A percentile compares a stretch with the other conserved stretches of the same genome.
These are phyloP conservation scores for Lachnellula suecica DNA, from an alignment of 2,329 filamentous ascomycete genomes.

Conservation along the genomic window DNA sequence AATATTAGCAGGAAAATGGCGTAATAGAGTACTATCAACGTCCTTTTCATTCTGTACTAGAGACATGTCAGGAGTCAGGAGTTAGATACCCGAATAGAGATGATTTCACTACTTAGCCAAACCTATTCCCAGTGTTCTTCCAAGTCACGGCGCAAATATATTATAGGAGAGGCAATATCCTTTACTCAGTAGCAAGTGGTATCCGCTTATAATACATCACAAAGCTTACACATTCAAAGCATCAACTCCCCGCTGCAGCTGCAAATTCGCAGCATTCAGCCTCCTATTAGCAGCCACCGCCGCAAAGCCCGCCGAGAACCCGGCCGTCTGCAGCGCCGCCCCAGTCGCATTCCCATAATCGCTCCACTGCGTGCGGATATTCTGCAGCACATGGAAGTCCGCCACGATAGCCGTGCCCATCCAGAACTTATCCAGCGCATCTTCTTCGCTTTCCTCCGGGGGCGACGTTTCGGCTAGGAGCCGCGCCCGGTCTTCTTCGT, in stretches of 20 bases:
- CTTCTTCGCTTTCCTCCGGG: constrained; percentile 17
- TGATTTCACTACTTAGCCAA: too few relatives aligned
- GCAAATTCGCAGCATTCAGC: constrained; percentile 24
- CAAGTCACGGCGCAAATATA: too few relatives aligned
- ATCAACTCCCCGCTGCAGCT: constrained; percentile 26
- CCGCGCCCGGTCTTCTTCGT: constrained; percentile 20
- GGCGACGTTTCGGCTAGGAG: constrained; percentile 24
- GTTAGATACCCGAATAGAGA: too few relatives aligned
- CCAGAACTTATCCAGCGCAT: constrained; percentile 33
- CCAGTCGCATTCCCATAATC: constrained; percentile 29
- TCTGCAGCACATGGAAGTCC: constrained; percentile 33
- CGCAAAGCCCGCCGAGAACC: constrained; percentile 28
- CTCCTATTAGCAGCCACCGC: constrained; percentile 25
- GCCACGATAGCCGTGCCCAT: constrained; percentile 31
- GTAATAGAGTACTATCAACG: constrained; percentile 33
- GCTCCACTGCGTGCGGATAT: constrained; percentile 29
- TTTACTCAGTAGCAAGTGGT: not conserved
- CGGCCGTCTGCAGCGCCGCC: constrained; percentile 29
- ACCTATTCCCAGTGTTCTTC: too few relatives aligned
- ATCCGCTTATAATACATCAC: constrained; percentile 6
- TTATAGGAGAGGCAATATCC: not conserved
- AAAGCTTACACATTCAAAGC: constrained; percentile 7
- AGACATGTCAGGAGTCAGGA: not conserved
- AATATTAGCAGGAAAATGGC: constrained; percentile 92
- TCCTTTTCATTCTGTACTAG: not conserved